A percentile compares a stretch with the other conserved stretches of the same genome.
Conservation (phyloP, 768 basidiomycete genomes). For the Tulasnella sp. region DNA sequence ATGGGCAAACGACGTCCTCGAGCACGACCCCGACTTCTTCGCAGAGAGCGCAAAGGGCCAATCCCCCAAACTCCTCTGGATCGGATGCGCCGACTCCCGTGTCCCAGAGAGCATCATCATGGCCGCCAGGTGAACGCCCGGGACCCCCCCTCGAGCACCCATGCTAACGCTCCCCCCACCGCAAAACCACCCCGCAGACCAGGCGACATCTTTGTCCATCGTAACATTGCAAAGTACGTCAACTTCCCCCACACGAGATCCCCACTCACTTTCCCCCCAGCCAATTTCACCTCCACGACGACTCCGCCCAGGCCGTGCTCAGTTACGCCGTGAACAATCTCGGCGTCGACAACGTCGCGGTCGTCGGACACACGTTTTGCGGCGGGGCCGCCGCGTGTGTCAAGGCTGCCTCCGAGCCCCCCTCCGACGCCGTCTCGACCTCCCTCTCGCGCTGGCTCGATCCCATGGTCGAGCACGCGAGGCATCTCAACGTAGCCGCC, state of each 20-base stretch:
- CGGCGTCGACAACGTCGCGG: constrained; percentile 66
- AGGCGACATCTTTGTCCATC: constrained; percentile 71
- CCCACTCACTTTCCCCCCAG: constrained; percentile 32
- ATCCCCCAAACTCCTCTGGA: constrained; percentile 34
- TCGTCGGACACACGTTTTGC: constrained; percentile 63
- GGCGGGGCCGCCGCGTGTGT: constrained; percentile 47
- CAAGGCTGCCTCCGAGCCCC: constrained; percentile 16
- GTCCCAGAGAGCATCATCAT: constrained; percentile 70
- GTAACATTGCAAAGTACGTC: constrained; percentile 78
- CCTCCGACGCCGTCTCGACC: neutral
- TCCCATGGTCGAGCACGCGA: constrained; percentile 26
- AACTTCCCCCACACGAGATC: constrained; percentile 3
- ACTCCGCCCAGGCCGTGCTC: constrained; percentile 57
- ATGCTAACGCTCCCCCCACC: too few species aligned
- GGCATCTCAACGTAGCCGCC: constrained; percentile 9
- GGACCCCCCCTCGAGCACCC: constrained; percentile 22
- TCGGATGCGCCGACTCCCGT: constrained; percentile 54
- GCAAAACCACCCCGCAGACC: too few species aligned
- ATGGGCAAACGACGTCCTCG: constrained; percentile 53
- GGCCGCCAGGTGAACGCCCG: constrained; percentile 28
- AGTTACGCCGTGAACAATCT: constrained; percentile 58
- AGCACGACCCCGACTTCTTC: constrained; percentile 52
- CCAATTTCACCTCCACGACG: constrained; percentile 62
- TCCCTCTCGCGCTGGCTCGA: constrained; percentile 25
- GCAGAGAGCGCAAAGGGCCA: constrained; percentile 48